These are phyloP conservation scores for Trypanosoma cruzi DNA, from an alignment of 208 protist species.

Conservation along the genomic window DNA sequence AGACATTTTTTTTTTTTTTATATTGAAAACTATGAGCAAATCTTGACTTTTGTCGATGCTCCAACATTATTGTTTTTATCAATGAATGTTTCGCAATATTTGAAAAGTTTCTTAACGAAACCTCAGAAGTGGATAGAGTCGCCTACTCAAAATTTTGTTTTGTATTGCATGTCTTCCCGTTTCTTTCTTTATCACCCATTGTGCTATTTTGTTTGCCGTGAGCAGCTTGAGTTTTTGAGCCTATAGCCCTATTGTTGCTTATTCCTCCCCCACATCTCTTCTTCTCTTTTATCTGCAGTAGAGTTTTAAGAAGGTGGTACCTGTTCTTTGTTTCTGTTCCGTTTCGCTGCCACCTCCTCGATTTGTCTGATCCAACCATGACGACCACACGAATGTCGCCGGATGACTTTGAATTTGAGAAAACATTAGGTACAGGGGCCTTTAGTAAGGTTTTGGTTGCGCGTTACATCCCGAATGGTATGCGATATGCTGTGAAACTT, in stretches of 20 bases:
- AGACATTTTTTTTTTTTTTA: neutral
- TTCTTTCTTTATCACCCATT: too few species aligned
- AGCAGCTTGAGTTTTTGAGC: neutral
- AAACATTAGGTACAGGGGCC: constrained; percentile 69
- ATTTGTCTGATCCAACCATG: constrained; percentile 10
- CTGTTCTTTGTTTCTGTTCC: constrained; percentile 13
- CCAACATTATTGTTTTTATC: neutral
- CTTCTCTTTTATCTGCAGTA: constrained; percentile 10
- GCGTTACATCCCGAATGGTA: constrained; percentile 59
- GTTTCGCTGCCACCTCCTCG: constrained; percentile 6
- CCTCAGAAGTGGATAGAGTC: neutral
- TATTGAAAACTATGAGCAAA: neutral
- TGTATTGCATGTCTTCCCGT: too few species aligned
- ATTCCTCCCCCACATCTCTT: neutral
- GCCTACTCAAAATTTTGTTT: neutral
- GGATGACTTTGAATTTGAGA: constrained; percentile 80
- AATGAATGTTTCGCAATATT: neutral
- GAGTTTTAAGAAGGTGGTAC: neutral
- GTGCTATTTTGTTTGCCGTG: neutral
- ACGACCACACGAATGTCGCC: constrained; percentile 46
- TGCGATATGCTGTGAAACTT: constrained; percentile 82
- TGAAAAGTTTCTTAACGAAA: neutral
- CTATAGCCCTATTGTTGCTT: neutral
- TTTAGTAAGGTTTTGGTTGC: constrained; percentile 91
- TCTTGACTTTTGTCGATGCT: neutral